Base-by-base conservation (phyloP, 306 rosid species). In the Rubus idaeus region DNA sequence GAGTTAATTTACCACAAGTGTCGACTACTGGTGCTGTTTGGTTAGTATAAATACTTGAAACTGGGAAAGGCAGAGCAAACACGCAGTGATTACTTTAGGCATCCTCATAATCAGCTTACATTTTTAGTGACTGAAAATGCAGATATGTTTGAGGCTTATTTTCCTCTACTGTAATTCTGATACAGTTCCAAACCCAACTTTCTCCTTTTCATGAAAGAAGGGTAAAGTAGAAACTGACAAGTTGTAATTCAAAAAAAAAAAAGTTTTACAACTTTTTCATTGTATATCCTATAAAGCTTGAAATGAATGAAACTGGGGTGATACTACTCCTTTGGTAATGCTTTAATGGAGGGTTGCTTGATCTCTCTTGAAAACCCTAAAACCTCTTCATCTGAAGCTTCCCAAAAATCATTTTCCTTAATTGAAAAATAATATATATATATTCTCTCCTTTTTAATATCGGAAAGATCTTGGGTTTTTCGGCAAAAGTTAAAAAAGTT, bases 141-240 rank as follows among this genome's bases (percentile, higher is more conserved):
- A n/a, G 46, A 41, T n/a, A 41, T 39, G 13, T 64, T 70, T 30
- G 5, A 68, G 55, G 74, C 30, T 71, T 10, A 42, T 12, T n/a
- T 73, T n/a, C 21, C 23, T 21, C 37, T 20, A 4, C n/a, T 56
- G 67, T 30, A 41, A 52, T 56, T 21, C n/a, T 60, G 21, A 6
- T 39, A 30, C 56, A 44, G 21, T 21, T 23, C 7, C 18, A 74
- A 58, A 4, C 57, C 68, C 57, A 35, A 23, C 30, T 74, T 74
- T 60, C 69, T 17, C 26, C 60, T 58, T 26, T 60, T 74, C 35
- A 10, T 60, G 46, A 60, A 60, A 60, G 77, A 45, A 74, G 58
- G 77, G 77, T 44, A 23, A 58, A 10, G 3, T 57, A 6, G 56
- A 58, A 74, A 26, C 68, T 14, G 2, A 45, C 56, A 73, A 4